These are phyloP conservation scores for Dendryphion nanum DNA, from an alignment of 2,329 filamentous ascomycete genomes.

Conservation along the genomic window DNA sequence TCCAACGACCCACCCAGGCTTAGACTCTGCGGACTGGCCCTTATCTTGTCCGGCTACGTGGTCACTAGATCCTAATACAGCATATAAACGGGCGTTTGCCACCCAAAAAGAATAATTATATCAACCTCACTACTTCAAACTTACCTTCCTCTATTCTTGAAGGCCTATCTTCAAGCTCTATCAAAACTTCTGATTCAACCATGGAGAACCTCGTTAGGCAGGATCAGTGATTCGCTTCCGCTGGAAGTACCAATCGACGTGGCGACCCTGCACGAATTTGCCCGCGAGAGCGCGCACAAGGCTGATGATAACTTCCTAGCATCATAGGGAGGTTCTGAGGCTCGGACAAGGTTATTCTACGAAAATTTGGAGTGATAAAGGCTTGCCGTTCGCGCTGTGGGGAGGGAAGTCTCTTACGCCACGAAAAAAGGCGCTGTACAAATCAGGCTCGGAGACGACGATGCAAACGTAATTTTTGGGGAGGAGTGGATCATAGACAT, in stretches of 20 bases:
- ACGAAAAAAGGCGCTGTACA: slow-evolving; percentile 1
- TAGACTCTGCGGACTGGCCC: too few relatives aligned
- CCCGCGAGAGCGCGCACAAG: background rate
- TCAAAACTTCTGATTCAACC: too few relatives aligned
- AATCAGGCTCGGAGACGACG: background rate
- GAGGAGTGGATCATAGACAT: background rate
- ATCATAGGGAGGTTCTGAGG: background rate
- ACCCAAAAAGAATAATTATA: too few relatives aligned
- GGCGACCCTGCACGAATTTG: background rate
- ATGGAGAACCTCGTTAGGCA: too few relatives aligned
- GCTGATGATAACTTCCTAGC: background rate
- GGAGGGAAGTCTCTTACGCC: slow-evolving; percentile 1
- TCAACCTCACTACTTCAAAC: too few relatives aligned
- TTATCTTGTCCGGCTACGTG: too few relatives aligned
- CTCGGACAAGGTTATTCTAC: slow-evolving; percentile 1
- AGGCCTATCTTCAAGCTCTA: too few relatives aligned
- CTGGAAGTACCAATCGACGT: slow-evolving; percentile 1
- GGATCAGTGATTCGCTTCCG: background rate
- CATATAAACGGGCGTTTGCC: too few relatives aligned
- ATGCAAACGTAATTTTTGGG: slow-evolving; percentile 2
- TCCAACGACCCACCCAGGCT: too few relatives aligned
- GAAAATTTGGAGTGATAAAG: slow-evolving; percentile 1
- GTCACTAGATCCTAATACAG: too few relatives aligned
- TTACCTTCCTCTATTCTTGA: too few relatives aligned
- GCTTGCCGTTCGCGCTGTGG: slow-evolving; percentile 1